Base-by-base conservation (phyloP, 1,284 basidiomycete genomes). In the Gomphus bonarii region DNA sequence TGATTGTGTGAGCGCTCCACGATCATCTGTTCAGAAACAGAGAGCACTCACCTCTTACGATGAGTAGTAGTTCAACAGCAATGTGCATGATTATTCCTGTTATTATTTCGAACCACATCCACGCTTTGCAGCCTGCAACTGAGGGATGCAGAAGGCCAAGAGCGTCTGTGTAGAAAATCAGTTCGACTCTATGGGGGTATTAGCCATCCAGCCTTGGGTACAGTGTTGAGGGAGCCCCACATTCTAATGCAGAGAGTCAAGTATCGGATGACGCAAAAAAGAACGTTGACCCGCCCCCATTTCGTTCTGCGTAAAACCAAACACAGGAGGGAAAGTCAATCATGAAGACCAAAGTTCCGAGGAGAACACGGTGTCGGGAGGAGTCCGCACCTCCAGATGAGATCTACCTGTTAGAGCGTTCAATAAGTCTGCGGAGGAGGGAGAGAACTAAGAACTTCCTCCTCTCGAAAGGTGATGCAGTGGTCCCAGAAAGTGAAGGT, bases 401-500 rank as follows among this genome's bases (percentile, higher is more conserved):
- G 31, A 11, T 58, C 43, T 20, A 53, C 40, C 56, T 58, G 50
- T 25, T 20, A 30, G 30, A 30, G 7, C 40, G 10, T 50, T 50
- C 49, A 36, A n/a, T 18, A 48, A 5, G 3, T 48, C 28, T 48
- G 25, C 46, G 8, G 12, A 3, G 25, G 25, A 48, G 3, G 16
- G 22, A 28, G 28, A 30, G 3, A 30, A 25, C 46, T 14, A 14
- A 30, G 20, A 3, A 20, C 12, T 52, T 35, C 56, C 50, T 58
- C 56, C 31, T 53, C 50, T 35, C 22, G 33, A 38, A 58, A 58
- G 3, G 56, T 58, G n/a, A 58, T 44, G 28, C 56, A 58, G 22
- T 58, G 42, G 12, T 58, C 50, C 56, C 56, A 58, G 50, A 58
- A 58, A 6, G 36, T 53, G 28, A 58, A 58, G 3, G 30, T 20